Evolutionary conservation across 2,329 filamentous ascomycete species (phyloP), one percentile per base, ranked within the genome.

Genomic region (Diaporthe sp.): DNA sequence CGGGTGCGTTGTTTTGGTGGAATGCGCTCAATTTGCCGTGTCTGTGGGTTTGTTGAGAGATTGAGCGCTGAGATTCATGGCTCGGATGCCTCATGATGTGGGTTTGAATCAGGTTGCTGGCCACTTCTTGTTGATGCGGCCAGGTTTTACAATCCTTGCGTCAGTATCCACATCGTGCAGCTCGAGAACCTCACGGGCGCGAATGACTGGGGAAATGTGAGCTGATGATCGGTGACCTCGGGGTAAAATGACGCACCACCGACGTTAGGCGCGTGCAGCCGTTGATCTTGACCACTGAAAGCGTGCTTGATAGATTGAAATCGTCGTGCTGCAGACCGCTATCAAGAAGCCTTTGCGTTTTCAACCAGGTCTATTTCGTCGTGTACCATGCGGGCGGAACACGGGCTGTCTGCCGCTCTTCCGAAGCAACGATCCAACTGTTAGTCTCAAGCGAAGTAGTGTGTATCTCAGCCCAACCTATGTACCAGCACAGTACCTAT

Each of bases 71-170:
- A 39, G 32, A 30, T 27, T 39, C 32, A 53, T 53, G 61, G 25
- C 61, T 5, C 17, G 44, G n/a, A 32, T 35, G 47, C 3, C 47
- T 37, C 47, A 39, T 53, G 32, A 39, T 27, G 19, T 6, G 47
- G 47, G 44, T 8, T 37, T 53, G 63, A 39, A 53, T 68, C 63
- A 51, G 47, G 25, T 27, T 37, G 30, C 63, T 39, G 15, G 22
- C 30, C 32, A 10, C 2, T 39, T 68, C 47, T 27, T 66, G 63
- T 39, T 68, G 47, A 53, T 27, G 47, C 32, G n/a, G n/a, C 63
- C 63, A 35, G n/a, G 63, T 68, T 68, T 68, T 66, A 51, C 63
- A 68, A 68, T 68, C 63, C 63, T 68, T 68, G 63, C 63, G 47
- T 68, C 63, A 68, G 63, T 68, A 68, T 68, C 63, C 63, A 68